These are phyloP conservation scores for Didymella arachidicola DNA, from an alignment of 2,329 filamentous ascomycete genomes.

Conservation along the genomic window DNA sequence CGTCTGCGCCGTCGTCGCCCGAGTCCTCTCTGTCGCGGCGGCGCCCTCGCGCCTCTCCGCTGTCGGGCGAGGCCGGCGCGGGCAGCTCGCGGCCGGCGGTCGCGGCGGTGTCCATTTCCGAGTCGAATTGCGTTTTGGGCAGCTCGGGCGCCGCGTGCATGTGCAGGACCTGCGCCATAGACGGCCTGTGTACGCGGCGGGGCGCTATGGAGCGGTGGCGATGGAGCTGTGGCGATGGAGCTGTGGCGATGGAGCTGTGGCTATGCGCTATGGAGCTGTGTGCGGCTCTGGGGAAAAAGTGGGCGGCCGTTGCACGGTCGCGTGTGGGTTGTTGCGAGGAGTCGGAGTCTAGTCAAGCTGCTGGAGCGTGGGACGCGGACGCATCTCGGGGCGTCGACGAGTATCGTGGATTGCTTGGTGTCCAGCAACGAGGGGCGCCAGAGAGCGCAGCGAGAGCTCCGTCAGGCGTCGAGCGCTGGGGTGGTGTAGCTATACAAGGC, in stretches of 20 bases:
- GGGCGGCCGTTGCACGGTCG: conserved; percentile 20
- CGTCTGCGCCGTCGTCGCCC: conserved; percentile 37
- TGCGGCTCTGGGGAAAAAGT: conserved; percentile 11
- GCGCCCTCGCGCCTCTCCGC: conserved; percentile 47
- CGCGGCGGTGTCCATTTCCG: conserved; percentile 47
- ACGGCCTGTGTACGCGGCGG: conserved; percentile 14
- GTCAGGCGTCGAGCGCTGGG: not conserved
- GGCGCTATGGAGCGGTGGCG: not conserved
- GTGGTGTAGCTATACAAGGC: conserved; percentile 16
- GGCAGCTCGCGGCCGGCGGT: conserved; percentile 38
- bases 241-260: not conserved
- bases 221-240: not conserved
- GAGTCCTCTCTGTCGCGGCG: conserved; percentile 48
- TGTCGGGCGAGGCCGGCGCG: conserved; percentile 46
- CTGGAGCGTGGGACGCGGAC: conserved; percentile 14
- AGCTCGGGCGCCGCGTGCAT: conserved; percentile 50
- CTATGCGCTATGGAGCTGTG: not conserved
- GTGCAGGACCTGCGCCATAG: conserved; percentile 49
- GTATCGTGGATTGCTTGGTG: not conserved
- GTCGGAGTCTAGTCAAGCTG: conserved; percentile 12
- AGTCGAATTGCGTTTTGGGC: conserved; percentile 44
- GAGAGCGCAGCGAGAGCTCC: not conserved
- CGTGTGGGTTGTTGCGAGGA: conserved; percentile 8
- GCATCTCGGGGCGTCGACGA: conserved; percentile 10
- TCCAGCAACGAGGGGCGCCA: not conserved